Evolutionary conservation across 1,139 yeast genomes (phyloP), one percentile per base, ranked within the genome.

Genomic region (Wickerhamomyces sp.): DNA sequence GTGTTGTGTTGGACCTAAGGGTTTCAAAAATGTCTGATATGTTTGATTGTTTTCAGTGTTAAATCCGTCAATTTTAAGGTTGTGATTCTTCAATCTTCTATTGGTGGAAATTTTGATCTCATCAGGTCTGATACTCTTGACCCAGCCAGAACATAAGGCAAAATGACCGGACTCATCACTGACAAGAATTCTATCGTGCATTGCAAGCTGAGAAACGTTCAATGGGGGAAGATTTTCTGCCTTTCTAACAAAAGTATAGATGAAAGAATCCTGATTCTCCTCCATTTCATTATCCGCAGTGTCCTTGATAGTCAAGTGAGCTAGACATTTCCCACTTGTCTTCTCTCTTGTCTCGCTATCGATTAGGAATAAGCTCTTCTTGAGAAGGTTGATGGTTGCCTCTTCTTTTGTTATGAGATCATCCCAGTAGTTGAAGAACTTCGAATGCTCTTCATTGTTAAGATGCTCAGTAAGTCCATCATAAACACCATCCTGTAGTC

Each of bases 101-200:
- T 55, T 34, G 1, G 60, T 51, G 7, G 53, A 47, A 9, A 58
- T 42, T 2, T 45, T 43, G 3, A 58, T 36, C 5, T 36, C 51
- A 23, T 64, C 64, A 0, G 70, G 62, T 29, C 71, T 62, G 0
- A 87, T 66, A 3, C 64, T 58, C 10, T 69, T 63, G 6, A 90
- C 71, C 41, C 63, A 65, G 0, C 95, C 96, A 46, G 72, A 72
- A 2, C 90, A 79, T 30, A 90, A 60, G 0, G 89, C 86, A 62
- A 83, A 82, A 61, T 84, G 90, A 1, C 96, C 96, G 0, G 64
- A 55, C 56, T 87, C 95, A 61, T 88, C 96, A 57, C 96, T 88
- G 1, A 90, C 69, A 26, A 85, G 72, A 2, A 91, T 76, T 37
- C 78, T 64, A 59, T 84, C 93, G 53, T 70, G 67, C 37, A 68